A percentile compares a stretch with the other conserved stretches of the same genome.
Evolutionary conservation across 2,329 filamentous ascomycete species (phyloP).

Genomic region (Leptographium flavum): DNA sequence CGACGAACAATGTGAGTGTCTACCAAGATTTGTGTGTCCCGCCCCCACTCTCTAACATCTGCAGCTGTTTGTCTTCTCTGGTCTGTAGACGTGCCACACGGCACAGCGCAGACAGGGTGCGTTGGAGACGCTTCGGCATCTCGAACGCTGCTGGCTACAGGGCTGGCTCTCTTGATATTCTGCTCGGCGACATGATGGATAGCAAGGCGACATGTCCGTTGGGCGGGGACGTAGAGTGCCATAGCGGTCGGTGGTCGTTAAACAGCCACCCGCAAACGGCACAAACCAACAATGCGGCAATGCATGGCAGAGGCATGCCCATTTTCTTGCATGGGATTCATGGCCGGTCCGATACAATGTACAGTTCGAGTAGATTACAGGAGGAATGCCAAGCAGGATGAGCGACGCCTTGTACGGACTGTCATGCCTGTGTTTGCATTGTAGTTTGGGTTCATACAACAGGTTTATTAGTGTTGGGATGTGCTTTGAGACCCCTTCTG

Average conservation of each 20-base stretch:
- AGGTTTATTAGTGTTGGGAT: no score
- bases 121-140: not conserved
- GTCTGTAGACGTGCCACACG: not conserved
- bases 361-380: constrained; percentile 1
- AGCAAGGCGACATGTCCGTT: not conserved
- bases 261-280: not conserved
- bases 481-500: no score
- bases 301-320: not conserved
- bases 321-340: not conserved
- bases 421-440: no score
- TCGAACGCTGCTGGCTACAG: not conserved
- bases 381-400: not conserved
- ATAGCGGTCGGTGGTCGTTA: not conserved
- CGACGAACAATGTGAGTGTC: constrained; percentile 87
- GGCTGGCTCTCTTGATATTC: not conserved
- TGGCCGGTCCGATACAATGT: not conserved
- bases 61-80: constrained; percentile 5
- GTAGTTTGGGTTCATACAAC: no score
- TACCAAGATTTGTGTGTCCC: not conserved
- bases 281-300: not conserved
- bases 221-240: not conserved
- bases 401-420: not conserved
- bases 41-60: not conserved
- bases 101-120: not conserved
- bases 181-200: not conserved